Conservation (phyloP, 306 rosid genomes). For the Trifolium pratense region DNA sequence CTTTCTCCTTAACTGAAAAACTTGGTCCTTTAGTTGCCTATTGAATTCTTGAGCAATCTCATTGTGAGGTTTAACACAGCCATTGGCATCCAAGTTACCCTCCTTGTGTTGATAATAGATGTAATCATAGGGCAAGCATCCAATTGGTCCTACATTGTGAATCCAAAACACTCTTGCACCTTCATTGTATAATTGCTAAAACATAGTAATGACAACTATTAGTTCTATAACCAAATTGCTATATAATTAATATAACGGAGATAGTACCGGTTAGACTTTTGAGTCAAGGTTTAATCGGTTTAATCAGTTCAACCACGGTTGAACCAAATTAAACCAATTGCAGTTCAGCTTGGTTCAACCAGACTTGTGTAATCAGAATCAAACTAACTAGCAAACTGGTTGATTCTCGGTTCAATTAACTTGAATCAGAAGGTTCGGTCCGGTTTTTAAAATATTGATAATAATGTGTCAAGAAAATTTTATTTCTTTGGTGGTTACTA, state of each 20-base stretch:
- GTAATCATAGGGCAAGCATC: slow-evolving; percentile 70
- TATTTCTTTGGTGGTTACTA: neutral
- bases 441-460: too few species aligned
- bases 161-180: slow-evolving; percentile 85
- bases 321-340: neutral
- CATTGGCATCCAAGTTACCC: slow-evolving; percentile 59
- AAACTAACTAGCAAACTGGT: neutral
- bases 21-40: slow-evolving; percentile 60
- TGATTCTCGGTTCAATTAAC: neutral
- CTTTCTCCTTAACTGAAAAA: slow-evolving; percentile 49
- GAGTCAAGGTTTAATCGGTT: neutral
- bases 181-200: slow-evolving; percentile 71
- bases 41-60: slow-evolving; percentile 80
- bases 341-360: neutral
- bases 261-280: neutral
- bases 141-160: slow-evolving; percentile 79
- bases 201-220: slow-evolving; percentile 32
- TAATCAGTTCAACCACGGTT: neutral
- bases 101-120: slow-evolving; percentile 59
- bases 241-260: neutral
- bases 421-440: neutral
- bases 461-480: neutral
- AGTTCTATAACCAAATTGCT: slow-evolving; percentile 9
- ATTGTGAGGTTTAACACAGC: slow-evolving; percentile 71
- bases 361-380: neutral